phyloP scores from a whole-genome alignment of 495 filamentous ascomycete genomes.

The Neurospora discreta region DNA sequence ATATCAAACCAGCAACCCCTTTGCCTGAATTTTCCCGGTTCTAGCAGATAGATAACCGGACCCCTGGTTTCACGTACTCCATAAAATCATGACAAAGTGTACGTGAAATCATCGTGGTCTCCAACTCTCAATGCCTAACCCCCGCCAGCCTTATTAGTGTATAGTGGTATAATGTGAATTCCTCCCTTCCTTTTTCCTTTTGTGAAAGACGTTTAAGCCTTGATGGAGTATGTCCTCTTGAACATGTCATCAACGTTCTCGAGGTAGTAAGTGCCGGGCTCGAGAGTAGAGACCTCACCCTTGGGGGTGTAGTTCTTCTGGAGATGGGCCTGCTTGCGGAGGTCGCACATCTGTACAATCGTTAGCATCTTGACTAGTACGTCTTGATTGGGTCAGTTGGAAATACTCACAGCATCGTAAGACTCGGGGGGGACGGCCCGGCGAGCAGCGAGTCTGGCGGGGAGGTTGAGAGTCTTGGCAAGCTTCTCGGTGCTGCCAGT shows the following conservation, averaged over 20 bases:
- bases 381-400: background rate
- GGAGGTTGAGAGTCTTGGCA: constrained; percentile 66
- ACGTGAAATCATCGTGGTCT: background rate
- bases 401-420: constrained; percentile 68
- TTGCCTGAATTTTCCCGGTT: background rate
- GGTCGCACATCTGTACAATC: constrained; percentile 64
- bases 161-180: background rate
- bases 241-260: constrained; percentile 90
- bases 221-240: constrained; percentile 76
- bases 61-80: background rate
- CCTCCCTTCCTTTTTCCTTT: background rate
- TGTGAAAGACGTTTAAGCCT: constrained; percentile 48
- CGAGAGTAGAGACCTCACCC: constrained; percentile 68
- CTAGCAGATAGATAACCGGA: background rate
- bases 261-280: constrained; percentile 78
- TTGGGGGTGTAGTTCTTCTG: constrained; percentile 78
- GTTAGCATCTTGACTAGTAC: constrained; percentile 7
- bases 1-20: background rate
- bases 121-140: background rate
- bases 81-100: background rate
- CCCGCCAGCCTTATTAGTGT: background rate
- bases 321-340: constrained; percentile 89
- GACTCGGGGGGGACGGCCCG: constrained; percentile 66
- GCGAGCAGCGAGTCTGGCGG: constrained; percentile 55
- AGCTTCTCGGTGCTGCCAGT: constrained; percentile 67